Base-by-base conservation (phyloP, 257 asterid species). In the Cruciata laevipes region DNA sequence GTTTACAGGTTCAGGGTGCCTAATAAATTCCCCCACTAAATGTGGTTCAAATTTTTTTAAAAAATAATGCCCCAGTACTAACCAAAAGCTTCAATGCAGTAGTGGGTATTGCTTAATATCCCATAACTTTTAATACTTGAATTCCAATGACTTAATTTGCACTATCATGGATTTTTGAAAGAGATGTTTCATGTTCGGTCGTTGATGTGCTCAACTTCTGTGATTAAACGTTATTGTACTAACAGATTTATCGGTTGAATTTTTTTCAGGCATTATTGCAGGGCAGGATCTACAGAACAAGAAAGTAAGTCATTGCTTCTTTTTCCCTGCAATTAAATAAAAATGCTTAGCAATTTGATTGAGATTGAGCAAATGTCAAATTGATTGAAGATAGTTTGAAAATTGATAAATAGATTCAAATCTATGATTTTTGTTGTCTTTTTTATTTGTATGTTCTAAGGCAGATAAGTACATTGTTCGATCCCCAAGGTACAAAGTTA, bases 241-340 rank as follows among this genome's bases (percentile, higher is more conserved):
- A 25, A 57, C 69, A 49, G 69, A 69, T 66, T n/a, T 31, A 27
- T 52, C 51, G 73, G 65, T 17, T 68, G 60, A 62, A 31, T 66
- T 62, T 47, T 58, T 73, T 80, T 73, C 90, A 94, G 99, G 63
- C 86, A 88, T 83, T 94, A 67, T 62, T 94, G 99, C 81, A 75
- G 99, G 75, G 87, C 97, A 66, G 99, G 99, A 69, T 94, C 96
- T 74, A 90, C 90, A 25, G 69, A 66, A 68, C 89, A 84, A 83
- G 73, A 82, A 53, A 81, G 99, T 94, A 78, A 79, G 88, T 66
- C 61, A n/a, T 8, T 33, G 7, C 3, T 53, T 53, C 13, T 13
- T n/a, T n/a, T n/a, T n/a, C n/a, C n/a, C n/a, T n/a, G n/a, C n/a
- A n/a, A n/a, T n/a, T n/a, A n/a, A n/a, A n/a, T n/a, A n/a, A n/a